Conservation (phyloP, 768 basidiomycete genomes). For the Tephrocybe sp. region DNA sequence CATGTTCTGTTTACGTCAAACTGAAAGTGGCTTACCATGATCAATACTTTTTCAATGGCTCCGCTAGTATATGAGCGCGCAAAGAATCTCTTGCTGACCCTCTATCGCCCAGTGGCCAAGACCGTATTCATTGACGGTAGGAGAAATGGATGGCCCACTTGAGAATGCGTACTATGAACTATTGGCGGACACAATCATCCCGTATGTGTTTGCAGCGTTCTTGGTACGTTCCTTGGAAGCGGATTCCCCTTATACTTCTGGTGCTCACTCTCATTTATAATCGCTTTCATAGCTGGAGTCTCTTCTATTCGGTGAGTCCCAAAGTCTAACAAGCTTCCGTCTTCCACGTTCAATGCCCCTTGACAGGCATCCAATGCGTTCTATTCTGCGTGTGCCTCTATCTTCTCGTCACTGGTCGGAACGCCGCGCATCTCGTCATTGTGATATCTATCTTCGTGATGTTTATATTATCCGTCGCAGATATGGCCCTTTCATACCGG, state of each 20-base stretch:
- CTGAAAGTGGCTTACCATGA: too few species aligned
- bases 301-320: conserved; percentile 14
- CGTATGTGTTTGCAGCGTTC: conserved; percentile 2
- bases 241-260: background rate
- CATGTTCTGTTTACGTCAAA: too few species aligned
- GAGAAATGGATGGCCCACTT: too few species aligned
- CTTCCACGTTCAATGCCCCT: too few species aligned
- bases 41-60: too few species aligned
- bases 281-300: conserved; percentile 8
- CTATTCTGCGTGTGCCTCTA: conserved; percentile 35
- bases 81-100: too few species aligned
- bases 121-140: background rate
- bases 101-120: too few species aligned
- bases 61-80: too few species aligned
- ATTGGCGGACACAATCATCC: background rate
- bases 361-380: conserved; percentile 34
- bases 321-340: too few species aligned
- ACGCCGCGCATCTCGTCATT: conserved; percentile 27
- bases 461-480: conserved; percentile 34
- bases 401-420: conserved; percentile 29
- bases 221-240: conserved; percentile 8
- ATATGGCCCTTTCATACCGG: conserved; percentile 32
- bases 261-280: background rate
- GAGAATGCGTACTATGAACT: background rate
- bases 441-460: conserved; percentile 32